phyloP scores from a whole-genome alignment of 2,329 filamentous ascomycete species.

The Aspergillus japonicus region DNA sequence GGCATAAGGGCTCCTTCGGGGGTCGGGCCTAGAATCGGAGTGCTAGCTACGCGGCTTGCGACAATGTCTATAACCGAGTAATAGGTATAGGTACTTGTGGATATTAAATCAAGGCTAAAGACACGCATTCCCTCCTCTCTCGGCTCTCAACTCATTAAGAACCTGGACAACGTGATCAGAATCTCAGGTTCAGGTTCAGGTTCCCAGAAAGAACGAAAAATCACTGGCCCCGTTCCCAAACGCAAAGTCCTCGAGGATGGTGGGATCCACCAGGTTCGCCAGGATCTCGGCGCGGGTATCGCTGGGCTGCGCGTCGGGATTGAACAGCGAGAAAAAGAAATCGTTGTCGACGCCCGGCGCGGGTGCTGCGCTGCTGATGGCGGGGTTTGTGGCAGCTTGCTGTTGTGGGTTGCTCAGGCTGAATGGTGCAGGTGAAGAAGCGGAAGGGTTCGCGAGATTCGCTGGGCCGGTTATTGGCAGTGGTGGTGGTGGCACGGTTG shows the following conservation, averaged over 20 bases:
- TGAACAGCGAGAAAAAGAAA: constrained; percentile 22
- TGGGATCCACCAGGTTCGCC: constrained; percentile 25
- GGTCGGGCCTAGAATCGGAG: too few relatives aligned
- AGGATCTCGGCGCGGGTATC: constrained; percentile 23
- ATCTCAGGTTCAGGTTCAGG: not conserved
- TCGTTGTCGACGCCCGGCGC: constrained; percentile 7
- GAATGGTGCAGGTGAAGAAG: not conserved
- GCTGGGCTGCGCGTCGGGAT: constrained; percentile 13
- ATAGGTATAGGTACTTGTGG: too few relatives aligned
- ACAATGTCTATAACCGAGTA: too few relatives aligned
- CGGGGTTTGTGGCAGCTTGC: not conserved
- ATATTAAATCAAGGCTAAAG: too few relatives aligned
- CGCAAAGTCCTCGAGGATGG: constrained; percentile 25
- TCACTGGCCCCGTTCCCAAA: constrained; percentile 22
- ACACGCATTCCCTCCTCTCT: too few relatives aligned
- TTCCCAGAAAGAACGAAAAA: constrained; percentile 15
- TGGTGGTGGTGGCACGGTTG: not conserved
- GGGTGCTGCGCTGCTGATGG: not conserved
- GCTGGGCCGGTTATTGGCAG: not conserved
- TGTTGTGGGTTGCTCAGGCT: not conserved
- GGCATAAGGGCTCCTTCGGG: too few relatives aligned
- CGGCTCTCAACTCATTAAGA: too few relatives aligned
- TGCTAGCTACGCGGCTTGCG: too few relatives aligned
- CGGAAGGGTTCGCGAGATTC: not conserved
- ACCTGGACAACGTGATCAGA: too few relatives aligned